Percentiles rank a stretch among this genome's conserved stretches.
Evolutionary conservation across 148 eudicot species (phyloP).

Genomic region (Vaccinium myrtillus): DNA sequence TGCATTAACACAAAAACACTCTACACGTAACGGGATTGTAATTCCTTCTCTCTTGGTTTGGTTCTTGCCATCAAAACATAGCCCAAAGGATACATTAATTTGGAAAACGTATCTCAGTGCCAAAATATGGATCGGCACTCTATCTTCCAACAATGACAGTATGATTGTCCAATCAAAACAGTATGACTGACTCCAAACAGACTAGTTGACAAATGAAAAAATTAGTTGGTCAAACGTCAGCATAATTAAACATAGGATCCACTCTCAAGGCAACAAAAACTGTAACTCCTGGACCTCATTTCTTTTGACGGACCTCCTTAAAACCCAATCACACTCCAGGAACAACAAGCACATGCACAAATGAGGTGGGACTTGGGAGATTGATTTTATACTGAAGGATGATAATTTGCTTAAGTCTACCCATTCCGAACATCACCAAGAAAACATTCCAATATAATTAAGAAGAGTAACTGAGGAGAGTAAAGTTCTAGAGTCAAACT

Average conservation of each 20-base stretch:
- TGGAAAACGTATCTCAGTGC: not conserved
- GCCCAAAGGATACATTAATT: not conserved
- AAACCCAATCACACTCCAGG: not conserved
- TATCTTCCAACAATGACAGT: not conserved
- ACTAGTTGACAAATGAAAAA: constrained; percentile 1
- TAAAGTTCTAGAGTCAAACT: not conserved
- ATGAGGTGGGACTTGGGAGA: not conserved
- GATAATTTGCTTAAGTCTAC: not conserved
- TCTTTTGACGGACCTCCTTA: not conserved
- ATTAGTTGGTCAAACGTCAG: not conserved
- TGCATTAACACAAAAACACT: not conserved
- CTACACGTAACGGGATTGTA: not conserved
- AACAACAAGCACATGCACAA: not conserved
- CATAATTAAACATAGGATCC: not conserved
- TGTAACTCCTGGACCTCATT: not conserved
- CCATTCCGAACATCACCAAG: not conserved
- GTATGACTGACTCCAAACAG: not conserved
- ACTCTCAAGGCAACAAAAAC: not conserved
- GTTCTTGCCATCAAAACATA: not conserved
- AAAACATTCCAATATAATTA: not conserved
- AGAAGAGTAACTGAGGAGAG: not conserved
- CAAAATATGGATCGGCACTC: not conserved
- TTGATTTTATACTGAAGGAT: not conserved
- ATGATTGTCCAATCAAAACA: not conserved
- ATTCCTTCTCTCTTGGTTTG: no score